Evolutionary conservation across 2,329 filamentous ascomycete species (phyloP).

Genomic region (Trichoderma citrinoviride): DNA sequence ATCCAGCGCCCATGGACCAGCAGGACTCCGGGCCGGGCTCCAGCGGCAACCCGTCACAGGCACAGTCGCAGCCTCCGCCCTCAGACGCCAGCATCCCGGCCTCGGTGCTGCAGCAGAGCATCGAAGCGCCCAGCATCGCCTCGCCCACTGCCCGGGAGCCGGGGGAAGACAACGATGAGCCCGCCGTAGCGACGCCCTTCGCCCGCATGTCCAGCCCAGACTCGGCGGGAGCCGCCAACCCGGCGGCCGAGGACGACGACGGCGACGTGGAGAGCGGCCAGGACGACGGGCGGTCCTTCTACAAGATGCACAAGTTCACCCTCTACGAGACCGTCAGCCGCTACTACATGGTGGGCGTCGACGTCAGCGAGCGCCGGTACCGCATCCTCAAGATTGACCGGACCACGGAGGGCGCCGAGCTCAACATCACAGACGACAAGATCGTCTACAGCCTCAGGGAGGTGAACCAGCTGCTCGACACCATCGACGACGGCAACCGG

Average conservation of each 20-base stretch:
- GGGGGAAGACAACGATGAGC: slow-evolving; percentile 58
- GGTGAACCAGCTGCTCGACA: slow-evolving; percentile 88
- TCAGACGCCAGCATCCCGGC: slow-evolving; percentile 29
- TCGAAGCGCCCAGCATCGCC: slow-evolving; percentile 33
- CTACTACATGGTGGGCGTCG: slow-evolving; percentile 92
- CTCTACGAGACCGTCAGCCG: slow-evolving; percentile 91
- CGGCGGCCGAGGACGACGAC: slow-evolving; percentile 26
- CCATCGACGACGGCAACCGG: slow-evolving; percentile 93
- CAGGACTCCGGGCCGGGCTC: background rate
- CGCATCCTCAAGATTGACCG: slow-evolving; percentile 93
- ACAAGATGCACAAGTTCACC: slow-evolving; percentile 94
- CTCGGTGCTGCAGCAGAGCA: slow-evolving; percentile 39
- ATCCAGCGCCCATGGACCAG: slow-evolving; percentile 2
- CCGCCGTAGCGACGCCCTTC: slow-evolving; percentile 57
- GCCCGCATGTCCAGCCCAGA: slow-evolving; percentile 55
- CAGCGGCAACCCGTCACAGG: background rate
- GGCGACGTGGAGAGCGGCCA: slow-evolving; percentile 26
- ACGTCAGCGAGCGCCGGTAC: slow-evolving; percentile 84
- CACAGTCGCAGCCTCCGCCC: background rate
- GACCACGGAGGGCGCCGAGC: slow-evolving; percentile 70
- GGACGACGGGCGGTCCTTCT: slow-evolving; percentile 37
- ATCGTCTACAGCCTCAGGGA: slow-evolving; percentile 90
- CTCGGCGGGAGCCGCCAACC: slow-evolving; percentile 27
- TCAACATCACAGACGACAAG: slow-evolving; percentile 89
- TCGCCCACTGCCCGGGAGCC: slow-evolving; percentile 27